These are phyloP conservation scores for Termitomyces sp. DNA, from an alignment of 768 basidiomycete genomes.

Conservation along the genomic window DNA sequence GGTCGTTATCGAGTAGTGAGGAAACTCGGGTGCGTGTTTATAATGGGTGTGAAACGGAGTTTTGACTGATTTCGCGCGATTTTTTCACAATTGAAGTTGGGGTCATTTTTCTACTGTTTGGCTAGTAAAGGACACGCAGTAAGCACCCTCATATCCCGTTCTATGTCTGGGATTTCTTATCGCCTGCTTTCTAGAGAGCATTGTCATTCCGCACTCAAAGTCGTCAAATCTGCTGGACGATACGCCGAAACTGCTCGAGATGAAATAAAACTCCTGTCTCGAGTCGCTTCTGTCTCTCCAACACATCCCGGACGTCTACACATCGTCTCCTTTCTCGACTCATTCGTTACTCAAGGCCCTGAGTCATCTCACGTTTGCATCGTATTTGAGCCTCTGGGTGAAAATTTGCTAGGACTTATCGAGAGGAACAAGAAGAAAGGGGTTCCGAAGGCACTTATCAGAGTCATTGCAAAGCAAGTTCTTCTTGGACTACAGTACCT, in stretches of 20 bases:
- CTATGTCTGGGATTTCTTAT: conserved; percentile 1
- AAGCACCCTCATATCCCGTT: conserved; percentile 20
- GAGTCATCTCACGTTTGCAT: conserved; percentile 83
- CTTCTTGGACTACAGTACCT: conserved; percentile 88
- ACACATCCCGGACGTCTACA: conserved; percentile 73
- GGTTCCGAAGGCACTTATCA: conserved; percentile 77
- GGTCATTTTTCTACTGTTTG: conserved; percentile 95
- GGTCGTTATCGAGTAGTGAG: conserved; percentile 82
- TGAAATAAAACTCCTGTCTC: conserved; percentile 88
- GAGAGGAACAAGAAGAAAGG: conserved; percentile 81
- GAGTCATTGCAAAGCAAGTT: conserved; percentile 81
- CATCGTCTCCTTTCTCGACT: conserved; percentile 87
- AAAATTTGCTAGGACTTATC: conserved; percentile 69
- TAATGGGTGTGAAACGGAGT: conserved; percentile 7
- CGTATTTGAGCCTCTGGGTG: conserved; percentile 84
- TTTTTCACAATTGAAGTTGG: conserved; percentile 49
- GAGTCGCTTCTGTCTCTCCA: conserved; percentile 67
- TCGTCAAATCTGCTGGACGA: conserved; percentile 90
- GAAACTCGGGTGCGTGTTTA: conserved; percentile 71
- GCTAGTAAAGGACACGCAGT: conserved; percentile 80
- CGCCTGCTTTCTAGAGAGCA: conserved; percentile 41
- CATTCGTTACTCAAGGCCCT: conserved; percentile 73
- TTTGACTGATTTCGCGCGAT: conserved; percentile 22
- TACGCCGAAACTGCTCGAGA: conserved; percentile 97
- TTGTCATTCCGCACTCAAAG: conserved; percentile 86